Base-by-base conservation (phyloP, 495 filamentous ascomycete genomes). In the Aspergillus avenaceus region DNA sequence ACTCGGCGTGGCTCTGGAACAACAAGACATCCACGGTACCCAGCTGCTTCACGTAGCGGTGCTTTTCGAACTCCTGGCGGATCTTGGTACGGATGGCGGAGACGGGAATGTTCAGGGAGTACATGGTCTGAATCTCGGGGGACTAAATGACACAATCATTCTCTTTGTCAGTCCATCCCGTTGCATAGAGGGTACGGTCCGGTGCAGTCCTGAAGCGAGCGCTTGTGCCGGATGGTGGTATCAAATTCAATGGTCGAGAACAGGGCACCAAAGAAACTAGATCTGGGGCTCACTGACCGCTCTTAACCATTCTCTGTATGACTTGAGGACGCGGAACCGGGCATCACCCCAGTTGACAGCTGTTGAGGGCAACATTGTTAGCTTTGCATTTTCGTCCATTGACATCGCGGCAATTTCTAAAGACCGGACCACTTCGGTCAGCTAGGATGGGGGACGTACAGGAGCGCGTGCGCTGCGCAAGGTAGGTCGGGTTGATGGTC, bases 121-220 rank as follows among this genome's bases (percentile, higher is more conserved):
- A 98, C 88, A 96, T 96, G 48, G 83, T 84, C 66, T 96, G 92
- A 62, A 97, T 89, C 66, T 97, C 91, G 27, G 93, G 92, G 45
- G 90, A 91, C 93, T 98, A 64, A 48, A 49, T 31, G 23, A 47
- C 48, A 50, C 18, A 53, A 14, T 23, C 28, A 43, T 12, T 9
- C 9, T 19, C 32, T 0, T 26, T 28, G 42, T 69, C 53, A 65
- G 59, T 41, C 32, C 22, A 22, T 23, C 40, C 47, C n/a, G n/a
- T 16, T 49, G 29, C 29, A 19, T 26, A 8, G 28, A 36, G 26
- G 16, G 1, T 37, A 28, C 22, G 6, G 16, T 38, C 16, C 34
- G 34, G 34, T 38, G 12, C n/a, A 9, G 12, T 38, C 6, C 14
- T 21, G 3, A 16, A n/a, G 6, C 13, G 34, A 21, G 34, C 16